Evolutionary conservation across 352 stramenopile species (phyloP).

Genomic region (Globisporangium ultimum): DNA sequence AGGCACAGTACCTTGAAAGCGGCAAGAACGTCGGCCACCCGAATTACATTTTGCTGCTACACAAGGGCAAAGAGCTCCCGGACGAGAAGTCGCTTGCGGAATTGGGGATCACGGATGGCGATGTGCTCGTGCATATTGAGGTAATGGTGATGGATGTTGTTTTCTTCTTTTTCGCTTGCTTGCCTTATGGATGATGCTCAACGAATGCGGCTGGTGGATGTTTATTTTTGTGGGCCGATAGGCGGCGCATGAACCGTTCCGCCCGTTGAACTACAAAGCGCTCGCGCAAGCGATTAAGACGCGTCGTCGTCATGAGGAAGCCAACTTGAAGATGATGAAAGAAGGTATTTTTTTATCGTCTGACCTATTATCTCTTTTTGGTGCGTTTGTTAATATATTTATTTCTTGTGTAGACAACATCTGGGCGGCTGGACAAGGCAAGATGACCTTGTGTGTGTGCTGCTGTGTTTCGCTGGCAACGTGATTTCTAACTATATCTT

Average conservation of each 20-base stretch:
- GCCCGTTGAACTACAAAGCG: constrained; percentile 81
- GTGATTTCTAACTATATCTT: neutral
- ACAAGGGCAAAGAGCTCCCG: constrained; percentile 83
- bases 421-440: constrained; percentile 65
- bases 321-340: constrained; percentile 83
- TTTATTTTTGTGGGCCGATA: constrained; percentile 7
- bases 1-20: constrained; percentile 76
- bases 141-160: constrained; percentile 8
- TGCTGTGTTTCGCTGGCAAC: too few relatives aligned
- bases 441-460: neutral
- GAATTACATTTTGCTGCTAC: constrained; percentile 80
- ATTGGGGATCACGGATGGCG: constrained; percentile 64
- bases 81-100: constrained; percentile 86
- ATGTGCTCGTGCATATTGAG: constrained; percentile 85
- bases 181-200: neutral
- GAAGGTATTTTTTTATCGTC: constrained; percentile 30
- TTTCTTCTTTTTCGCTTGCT: neutral
- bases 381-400: neutral
- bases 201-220: neutral
- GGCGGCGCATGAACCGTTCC: constrained; percentile 81
- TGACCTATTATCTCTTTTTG: neutral
- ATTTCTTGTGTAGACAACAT: constrained; percentile 59
- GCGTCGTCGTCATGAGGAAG: constrained; percentile 75
- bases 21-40: constrained; percentile 57
- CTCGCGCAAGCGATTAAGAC: constrained; percentile 77